Evolutionary conservation across 1,139 yeast genomes (phyloP).

Genomic region (Debaryomyces sp.): DNA sequence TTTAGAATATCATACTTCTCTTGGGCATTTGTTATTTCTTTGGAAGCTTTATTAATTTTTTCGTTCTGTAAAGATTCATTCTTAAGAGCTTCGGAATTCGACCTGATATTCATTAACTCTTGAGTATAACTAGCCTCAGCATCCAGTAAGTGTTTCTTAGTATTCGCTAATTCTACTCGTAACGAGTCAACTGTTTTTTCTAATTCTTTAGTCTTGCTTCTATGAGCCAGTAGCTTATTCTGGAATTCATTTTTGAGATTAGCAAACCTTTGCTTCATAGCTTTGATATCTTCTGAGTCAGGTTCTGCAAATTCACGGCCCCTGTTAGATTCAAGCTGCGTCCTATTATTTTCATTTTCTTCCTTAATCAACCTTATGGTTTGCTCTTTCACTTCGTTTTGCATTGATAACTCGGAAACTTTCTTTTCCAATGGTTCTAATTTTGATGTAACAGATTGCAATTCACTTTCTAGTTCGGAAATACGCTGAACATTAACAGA

Average conservation of each 20-base stretch:
- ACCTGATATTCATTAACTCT: slow-evolving; percentile 12
- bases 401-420: slow-evolving; percentile 25
- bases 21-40: slow-evolving; percentile 12
- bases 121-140: slow-evolving; percentile 12
- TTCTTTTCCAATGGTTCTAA: slow-evolving; percentile 24
- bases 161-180: slow-evolving; percentile 21
- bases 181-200: slow-evolving; percentile 26
- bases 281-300: slow-evolving; percentile 23
- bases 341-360: slow-evolving; percentile 39
- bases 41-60: slow-evolving; percentile 6
- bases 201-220: slow-evolving; percentile 24
- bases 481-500: slow-evolving; percentile 26
- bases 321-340: slow-evolving; percentile 13
- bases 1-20: slow-evolving; percentile 16
- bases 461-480: slow-evolving; percentile 24
- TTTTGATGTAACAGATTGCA: slow-evolving; percentile 19
- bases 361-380: slow-evolving; percentile 36
- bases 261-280: slow-evolving; percentile 32
- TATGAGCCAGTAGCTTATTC: slow-evolving; percentile 26
- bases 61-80: slow-evolving; percentile 13
- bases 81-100: not conserved
- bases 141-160: slow-evolving; percentile 9
- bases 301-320: slow-evolving; percentile 14
- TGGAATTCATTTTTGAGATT: slow-evolving; percentile 39
- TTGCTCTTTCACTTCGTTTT: slow-evolving; percentile 36